Percentiles rank a stretch among this genome's conserved stretches.
Conservation (phyloP, 768 basidiomycete species). For the Tephrocybe sp. region DNA sequence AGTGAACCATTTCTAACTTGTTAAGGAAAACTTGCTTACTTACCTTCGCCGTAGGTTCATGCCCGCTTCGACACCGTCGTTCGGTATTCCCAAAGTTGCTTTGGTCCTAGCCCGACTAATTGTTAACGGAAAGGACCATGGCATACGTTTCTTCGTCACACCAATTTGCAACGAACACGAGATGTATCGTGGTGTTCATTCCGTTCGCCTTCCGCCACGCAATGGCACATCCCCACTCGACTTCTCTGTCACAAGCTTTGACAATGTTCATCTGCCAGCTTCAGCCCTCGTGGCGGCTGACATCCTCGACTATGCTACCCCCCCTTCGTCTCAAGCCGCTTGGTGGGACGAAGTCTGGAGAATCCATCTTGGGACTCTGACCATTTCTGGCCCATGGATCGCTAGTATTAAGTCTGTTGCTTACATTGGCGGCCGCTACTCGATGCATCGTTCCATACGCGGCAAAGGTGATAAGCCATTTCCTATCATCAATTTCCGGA, state of each 20-base stretch:
- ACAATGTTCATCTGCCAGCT: slow-evolving; percentile 50
- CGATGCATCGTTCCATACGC: slow-evolving; percentile 52
- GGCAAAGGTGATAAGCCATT: slow-evolving; percentile 42
- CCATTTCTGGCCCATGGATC: slow-evolving; percentile 49
- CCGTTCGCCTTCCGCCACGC: slow-evolving; percentile 49
- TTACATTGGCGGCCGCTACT: slow-evolving; percentile 58
- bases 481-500: slow-evolving; percentile 63
- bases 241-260: slow-evolving; percentile 56
- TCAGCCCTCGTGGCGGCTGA: slow-evolving; percentile 50
- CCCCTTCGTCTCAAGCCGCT: slow-evolving; percentile 41
- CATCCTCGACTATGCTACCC: slow-evolving; percentile 38
- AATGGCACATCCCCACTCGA: slow-evolving; percentile 56
- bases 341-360: slow-evolving; percentile 61
- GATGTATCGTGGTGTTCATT: slow-evolving; percentile 54
- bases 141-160: slow-evolving; percentile 54
- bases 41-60: slow-evolving; percentile 44
- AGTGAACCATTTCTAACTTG: slow-evolving; percentile 34
- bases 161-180: slow-evolving; percentile 52
- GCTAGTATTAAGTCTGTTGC: slow-evolving; percentile 53
- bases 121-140: slow-evolving; percentile 48
- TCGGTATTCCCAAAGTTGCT: slow-evolving; percentile 53
- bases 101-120: slow-evolving; percentile 58
- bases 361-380: slow-evolving; percentile 53
- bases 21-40: neutral
- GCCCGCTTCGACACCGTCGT: slow-evolving; percentile 55